Evolutionary conservation across 176 grass and related monocot species (phyloP).

Genomic region (Pontederia crassipes): DNA sequence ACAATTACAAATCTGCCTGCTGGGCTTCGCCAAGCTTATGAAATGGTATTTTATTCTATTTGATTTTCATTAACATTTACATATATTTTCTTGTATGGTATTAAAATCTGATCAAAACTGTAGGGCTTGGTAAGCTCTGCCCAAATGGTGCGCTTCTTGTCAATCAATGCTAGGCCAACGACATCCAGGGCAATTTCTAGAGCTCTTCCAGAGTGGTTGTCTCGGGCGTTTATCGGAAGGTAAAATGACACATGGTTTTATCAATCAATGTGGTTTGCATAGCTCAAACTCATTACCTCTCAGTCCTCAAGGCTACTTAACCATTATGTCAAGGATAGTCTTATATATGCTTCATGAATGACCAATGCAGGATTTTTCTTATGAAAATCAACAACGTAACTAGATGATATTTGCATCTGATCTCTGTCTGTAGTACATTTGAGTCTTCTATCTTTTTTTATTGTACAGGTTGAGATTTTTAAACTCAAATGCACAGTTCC

Average conservation of each 20-base stretch:
- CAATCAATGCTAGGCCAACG: conserved; percentile 82
- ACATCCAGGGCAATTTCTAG: conserved; percentile 65
- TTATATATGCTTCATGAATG: too few relatives aligned
- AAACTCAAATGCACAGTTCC: too few relatives aligned
- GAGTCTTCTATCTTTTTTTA: too few relatives aligned
- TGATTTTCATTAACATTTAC: background rate
- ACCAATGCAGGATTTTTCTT: too few relatives aligned
- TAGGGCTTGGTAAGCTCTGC: conserved; percentile 96
- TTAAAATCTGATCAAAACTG: conserved; percentile 19
- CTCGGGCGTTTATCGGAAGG: conserved; percentile 93
- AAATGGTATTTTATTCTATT: conserved; percentile 49
- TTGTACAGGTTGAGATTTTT: too few relatives aligned
- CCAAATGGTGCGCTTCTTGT: conserved; percentile 73
- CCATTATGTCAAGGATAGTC: too few relatives aligned
- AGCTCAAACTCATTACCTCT: too few relatives aligned
- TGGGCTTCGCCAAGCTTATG: conserved; percentile 82
- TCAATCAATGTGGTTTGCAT: too few relatives aligned
- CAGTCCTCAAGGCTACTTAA: too few relatives aligned
- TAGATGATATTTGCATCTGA: too few relatives aligned
- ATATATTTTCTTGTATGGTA: conserved; percentile 2
- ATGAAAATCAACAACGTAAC: too few relatives aligned
- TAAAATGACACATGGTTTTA: conserved; percentile 9
- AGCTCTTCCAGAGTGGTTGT: conserved; percentile 67
- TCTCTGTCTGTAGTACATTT: too few relatives aligned
- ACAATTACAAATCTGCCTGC: conserved; percentile 73